Conservation (phyloP, 441 rosid species). For the Mallotus repandus region DNA sequence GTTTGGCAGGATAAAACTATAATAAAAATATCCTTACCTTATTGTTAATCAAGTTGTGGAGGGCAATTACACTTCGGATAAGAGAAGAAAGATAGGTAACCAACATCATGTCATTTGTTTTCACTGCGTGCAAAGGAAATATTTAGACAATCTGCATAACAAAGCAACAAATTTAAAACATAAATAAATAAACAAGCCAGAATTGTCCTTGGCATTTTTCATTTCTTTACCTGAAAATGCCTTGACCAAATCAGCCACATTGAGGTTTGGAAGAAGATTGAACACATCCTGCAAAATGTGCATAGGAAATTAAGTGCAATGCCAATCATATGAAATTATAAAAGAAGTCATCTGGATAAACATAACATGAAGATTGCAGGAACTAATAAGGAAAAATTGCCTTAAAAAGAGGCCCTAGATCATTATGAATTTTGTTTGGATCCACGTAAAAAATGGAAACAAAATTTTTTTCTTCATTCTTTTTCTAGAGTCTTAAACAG, state of each 20-base stretch:
- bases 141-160: slow-evolving; percentile 9
- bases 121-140: slow-evolving; percentile 39
- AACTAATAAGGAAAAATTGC: too few relatives aligned
- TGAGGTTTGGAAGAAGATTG: slow-evolving; percentile 71
- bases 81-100: slow-evolving; percentile 74
- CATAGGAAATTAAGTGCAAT: not conserved
- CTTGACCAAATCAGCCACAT: slow-evolving; percentile 63
- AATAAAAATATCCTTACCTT: slow-evolving; percentile 39
- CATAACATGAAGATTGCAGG: not conserved
- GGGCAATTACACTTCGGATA: slow-evolving; percentile 67
- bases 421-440: not conserved
- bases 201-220: not conserved
- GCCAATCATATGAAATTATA: not conserved
- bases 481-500: not conserved
- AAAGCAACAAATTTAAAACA: not conserved
- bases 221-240: slow-evolving; percentile 57
- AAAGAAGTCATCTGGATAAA: not conserved
- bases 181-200: not conserved
- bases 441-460: not conserved
- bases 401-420: not conserved
- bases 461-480: not conserved
- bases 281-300: slow-evolving; percentile 57
- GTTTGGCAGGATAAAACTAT: too few relatives aligned
- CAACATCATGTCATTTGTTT: slow-evolving; percentile 84
- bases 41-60: slow-evolving; percentile 74